Conservation (phyloP, 129 eudicot species). For the Flaveria sonorensis region DNA sequence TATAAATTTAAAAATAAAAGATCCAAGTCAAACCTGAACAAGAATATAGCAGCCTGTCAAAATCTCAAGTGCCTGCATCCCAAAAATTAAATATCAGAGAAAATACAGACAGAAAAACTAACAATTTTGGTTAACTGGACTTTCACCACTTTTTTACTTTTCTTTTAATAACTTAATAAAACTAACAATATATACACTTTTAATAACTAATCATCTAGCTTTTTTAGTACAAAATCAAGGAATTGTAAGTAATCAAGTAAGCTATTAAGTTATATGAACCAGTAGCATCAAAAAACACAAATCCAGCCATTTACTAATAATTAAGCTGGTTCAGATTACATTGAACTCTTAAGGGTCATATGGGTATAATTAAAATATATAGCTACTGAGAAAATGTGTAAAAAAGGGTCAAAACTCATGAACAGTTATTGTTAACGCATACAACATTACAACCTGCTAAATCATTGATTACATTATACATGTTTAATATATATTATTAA, state of each 20-base stretch:
- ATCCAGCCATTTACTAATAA: neutral
- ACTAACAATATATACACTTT: neutral
- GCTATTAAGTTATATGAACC: neutral
- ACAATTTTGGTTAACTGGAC: neutral
- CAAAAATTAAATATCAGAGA: conserved; percentile 22
- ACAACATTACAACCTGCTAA: neutral
- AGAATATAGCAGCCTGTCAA: conserved; percentile 91
- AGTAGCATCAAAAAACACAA: neutral
- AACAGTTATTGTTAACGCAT: neutral
- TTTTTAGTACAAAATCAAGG: too few relatives aligned
- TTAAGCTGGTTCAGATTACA: neutral
- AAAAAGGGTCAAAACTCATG: neutral
- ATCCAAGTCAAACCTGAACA: conserved; percentile 63
- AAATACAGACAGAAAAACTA: conserved; percentile 2
- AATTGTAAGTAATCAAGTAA: neutral
- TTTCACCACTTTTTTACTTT: neutral
- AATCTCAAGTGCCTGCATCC: conserved; percentile 89
- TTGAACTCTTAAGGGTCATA: neutral
- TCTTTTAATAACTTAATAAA: neutral
- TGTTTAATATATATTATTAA: too few relatives aligned
- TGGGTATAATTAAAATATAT: neutral
- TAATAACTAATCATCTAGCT: neutral
- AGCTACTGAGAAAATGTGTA: neutral
- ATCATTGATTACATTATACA: neutral
- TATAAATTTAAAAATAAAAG: neutral